Evolutionary conservation across 2,329 filamentous ascomycete species (phyloP).

Genomic region (Fusarium anthophilum): DNA sequence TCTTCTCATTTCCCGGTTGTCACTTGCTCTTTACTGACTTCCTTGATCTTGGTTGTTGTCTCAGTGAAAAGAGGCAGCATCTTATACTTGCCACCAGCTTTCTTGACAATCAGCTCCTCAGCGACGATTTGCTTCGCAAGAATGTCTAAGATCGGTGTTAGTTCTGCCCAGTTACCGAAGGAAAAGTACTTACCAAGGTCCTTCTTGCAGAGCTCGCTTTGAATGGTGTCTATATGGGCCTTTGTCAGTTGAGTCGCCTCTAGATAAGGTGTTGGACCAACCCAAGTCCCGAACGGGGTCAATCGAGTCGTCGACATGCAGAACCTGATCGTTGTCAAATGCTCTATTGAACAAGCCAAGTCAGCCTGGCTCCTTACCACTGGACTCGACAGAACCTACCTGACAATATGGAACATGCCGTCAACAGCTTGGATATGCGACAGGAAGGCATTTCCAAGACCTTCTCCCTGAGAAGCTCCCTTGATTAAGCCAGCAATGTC

Average conservation of each 20-base stretch:
- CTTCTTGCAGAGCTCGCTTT: constrained; percentile 49
- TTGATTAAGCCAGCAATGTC: constrained; percentile 58
- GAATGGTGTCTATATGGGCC: constrained; percentile 34
- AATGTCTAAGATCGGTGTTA: constrained; percentile 45
- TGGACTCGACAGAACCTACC: constrained; percentile 34
- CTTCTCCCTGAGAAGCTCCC: constrained; percentile 55
- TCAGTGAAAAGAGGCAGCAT: constrained; percentile 57
- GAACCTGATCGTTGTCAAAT: constrained; percentile 56
- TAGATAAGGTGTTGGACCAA: constrained; percentile 35
- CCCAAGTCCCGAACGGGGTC: constrained; percentile 55
- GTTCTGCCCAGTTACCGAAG: accelerated
- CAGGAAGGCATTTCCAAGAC: constrained; percentile 56
- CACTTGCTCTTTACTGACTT: constrained; percentile 7
- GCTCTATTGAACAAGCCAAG: constrained; percentile 41
- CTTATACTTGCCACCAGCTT: constrained; percentile 56
- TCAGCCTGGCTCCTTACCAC: not conserved
- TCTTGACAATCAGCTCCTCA: constrained; percentile 52
- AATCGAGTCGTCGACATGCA: constrained; percentile 58
- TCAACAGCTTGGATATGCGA: constrained; percentile 58
- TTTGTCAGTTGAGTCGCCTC: not conserved
- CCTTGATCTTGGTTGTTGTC: constrained; percentile 53
- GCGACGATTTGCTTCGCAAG: constrained; percentile 51
- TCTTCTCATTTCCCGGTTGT: accelerated
- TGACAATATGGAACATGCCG: constrained; percentile 57
- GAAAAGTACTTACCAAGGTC: constrained; percentile 42